Evolutionary conservation across 805 yeast species (phyloP), one percentile per base, ranked within the genome.

Genomic region (Teunomyces pallodes): DNA sequence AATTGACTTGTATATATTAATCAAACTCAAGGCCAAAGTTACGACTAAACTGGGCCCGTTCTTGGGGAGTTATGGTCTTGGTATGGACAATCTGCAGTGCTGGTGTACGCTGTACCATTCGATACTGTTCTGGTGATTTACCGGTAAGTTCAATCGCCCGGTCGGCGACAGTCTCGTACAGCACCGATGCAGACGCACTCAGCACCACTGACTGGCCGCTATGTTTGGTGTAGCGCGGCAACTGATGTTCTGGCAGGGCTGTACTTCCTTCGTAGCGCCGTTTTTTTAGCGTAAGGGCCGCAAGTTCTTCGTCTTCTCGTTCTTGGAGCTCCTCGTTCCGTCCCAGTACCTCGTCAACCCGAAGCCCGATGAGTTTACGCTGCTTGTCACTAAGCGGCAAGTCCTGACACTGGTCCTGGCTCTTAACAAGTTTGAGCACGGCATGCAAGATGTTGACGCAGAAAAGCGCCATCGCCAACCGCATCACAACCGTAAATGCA

Each of bases 361-460:
- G 50, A 27, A 80, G 65, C 1, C 83, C 83, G 33, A 80, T 61
- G 12, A 80, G 58, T 35, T 62, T 60, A 42, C 83, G 60, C 58
- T 80, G 84, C 20, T 64, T 65, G 42, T 65, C 67, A 8, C 66
- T 74, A 50, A 80, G 67, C 2, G 82, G 82, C 48, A 80, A 63
- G 56, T 80, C 84, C 31, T 66, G 54, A 53, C 83, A 79, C 54
- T 74, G 76, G 53, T 80, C 83, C 49, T 68, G 72, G 1, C 77
- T 74, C 51, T 66, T 70, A 6, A 68, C 20, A 12, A 77, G 53
- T 39, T 57, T 61, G 35, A 66, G 50, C 3, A 62, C 27, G 17
- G 73, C 60, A 2, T 60, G 33, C 9, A 58, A 28, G 9, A 74
- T 60, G 45, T 67, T 64, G 39, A 63, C 48, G 2, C 58, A 38